Conservation (phyloP, 176 grass and related monocot species). For the Thinopyrum elongatum region DNA sequence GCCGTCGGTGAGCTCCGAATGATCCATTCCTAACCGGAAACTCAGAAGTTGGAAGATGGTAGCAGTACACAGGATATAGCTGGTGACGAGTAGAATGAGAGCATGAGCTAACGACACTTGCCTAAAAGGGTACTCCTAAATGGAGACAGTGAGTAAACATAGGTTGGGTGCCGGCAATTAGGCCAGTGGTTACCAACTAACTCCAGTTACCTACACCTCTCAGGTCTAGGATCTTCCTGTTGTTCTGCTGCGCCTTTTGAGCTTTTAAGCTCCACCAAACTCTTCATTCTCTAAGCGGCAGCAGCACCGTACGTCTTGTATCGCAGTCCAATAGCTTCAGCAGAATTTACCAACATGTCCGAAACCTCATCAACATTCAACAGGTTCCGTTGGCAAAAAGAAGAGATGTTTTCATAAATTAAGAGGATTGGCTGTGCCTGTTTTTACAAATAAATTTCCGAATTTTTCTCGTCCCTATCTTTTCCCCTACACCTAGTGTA, state of each 20-base stretch:
- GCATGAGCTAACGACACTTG: neutral
- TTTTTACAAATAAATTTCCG: neutral
- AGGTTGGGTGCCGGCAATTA: conserved; percentile 15
- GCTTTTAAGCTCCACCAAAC: neutral
- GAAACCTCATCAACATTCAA: neutral
- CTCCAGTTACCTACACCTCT: neutral
- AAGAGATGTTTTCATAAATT: neutral
- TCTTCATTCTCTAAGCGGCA: neutral
- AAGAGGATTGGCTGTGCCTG: neutral
- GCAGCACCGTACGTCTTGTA: neutral
- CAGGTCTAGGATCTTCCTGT: neutral
- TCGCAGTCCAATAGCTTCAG: neutral
- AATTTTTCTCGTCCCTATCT: neutral
- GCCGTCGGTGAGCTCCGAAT: neutral
- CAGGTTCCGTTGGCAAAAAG: neutral
- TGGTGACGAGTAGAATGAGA: neutral
- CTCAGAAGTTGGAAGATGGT: neutral
- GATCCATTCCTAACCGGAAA: conserved; percentile 2
- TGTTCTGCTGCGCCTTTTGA: neutral
- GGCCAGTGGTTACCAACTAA: conserved; percentile 33
- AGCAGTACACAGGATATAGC: neutral
- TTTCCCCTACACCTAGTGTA: neutral
- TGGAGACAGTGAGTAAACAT: neutral
- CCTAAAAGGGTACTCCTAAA: neutral
- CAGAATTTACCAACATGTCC: neutral